Conservation (phyloP, 2,329 filamentous ascomycete species). For the Lasiodiplodia citricola region DNA sequence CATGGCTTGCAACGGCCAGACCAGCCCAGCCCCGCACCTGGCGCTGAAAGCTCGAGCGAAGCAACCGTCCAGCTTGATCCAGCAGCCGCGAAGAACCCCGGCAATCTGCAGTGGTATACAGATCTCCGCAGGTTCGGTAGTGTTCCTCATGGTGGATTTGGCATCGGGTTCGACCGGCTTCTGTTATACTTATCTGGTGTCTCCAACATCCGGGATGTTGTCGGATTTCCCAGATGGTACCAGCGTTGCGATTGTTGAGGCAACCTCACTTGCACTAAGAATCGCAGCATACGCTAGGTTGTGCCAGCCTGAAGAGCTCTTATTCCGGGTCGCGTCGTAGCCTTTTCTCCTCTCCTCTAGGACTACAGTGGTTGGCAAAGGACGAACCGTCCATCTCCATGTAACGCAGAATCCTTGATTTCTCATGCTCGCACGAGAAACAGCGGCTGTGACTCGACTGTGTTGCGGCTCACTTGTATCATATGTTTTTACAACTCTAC, state of each 20-base stretch:
- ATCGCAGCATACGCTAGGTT: background rate
- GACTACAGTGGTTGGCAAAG: background rate
- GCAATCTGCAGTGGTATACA: slow-evolving; percentile 76
- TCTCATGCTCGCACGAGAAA: slow-evolving; percentile 1
- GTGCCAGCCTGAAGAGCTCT: background rate
- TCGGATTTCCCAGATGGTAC: slow-evolving; percentile 80
- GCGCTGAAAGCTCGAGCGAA: background rate
- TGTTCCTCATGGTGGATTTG: slow-evolving; percentile 89
- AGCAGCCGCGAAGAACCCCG: background rate
- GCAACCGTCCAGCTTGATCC: background rate
- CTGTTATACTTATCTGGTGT: slow-evolving; percentile 83
- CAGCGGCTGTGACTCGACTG: slow-evolving; percentile 1
- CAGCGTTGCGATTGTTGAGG: slow-evolving; percentile 58
- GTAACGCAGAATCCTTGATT: slow-evolving; percentile 20
- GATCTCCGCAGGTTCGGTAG: slow-evolving; percentile 91
- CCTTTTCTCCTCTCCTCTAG: background rate
- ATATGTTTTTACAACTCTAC: background rate
- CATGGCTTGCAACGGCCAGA: slow-evolving; percentile 62
- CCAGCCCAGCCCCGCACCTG: background rate
- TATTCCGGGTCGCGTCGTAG: background rate
- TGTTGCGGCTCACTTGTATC: background rate
- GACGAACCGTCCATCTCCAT: background rate
- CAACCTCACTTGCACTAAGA: background rate
- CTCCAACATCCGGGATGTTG: slow-evolving; percentile 81
- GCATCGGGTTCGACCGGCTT: slow-evolving; percentile 86